Percentiles rank a stretch among this genome's conserved stretches.
phyloP scores from a whole-genome alignment of 345 rosid species.

The Murraya koenigii region DNA sequence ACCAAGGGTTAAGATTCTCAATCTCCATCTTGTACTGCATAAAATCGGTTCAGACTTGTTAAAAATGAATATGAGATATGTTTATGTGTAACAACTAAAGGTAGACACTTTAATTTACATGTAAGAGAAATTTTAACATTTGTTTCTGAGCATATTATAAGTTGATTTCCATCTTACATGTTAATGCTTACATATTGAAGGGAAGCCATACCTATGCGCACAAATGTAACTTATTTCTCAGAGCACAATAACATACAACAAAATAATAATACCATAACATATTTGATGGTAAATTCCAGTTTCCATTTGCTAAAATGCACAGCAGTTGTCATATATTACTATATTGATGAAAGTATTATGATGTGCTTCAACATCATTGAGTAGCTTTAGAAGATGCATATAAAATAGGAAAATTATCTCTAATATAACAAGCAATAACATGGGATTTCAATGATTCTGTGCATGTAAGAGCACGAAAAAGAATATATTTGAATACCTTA shows the following conservation, averaged over 20 bases:
- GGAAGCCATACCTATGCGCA: not conserved
- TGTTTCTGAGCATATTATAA: not conserved
- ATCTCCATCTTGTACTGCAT: slow-evolving; percentile 47
- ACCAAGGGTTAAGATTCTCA: slow-evolving; percentile 74
- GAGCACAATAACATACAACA: not conserved
- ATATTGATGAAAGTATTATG: not conserved
- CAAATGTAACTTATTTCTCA: not conserved
- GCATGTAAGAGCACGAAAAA: not conserved
- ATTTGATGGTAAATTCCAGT: not conserved
- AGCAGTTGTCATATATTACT: not conserved
- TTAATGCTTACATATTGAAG: not conserved
- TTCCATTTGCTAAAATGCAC: not conserved
- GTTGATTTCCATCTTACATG: not conserved
- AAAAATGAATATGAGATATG: slow-evolving; percentile 4
- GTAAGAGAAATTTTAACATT: not conserved
- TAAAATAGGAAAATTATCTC: not conserved
- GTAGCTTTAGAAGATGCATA: not conserved
- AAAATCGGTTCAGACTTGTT: slow-evolving; percentile 7
- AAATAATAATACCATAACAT: not conserved
- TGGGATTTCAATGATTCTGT: not conserved
- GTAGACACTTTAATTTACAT: not conserved
- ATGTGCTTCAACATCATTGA: not conserved
- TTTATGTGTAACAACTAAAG: not conserved
- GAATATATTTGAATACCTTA: slow-evolving; percentile 41
- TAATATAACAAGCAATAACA: not conserved